A percentile compares a stretch with the other conserved stretches of the same genome.
phyloP scores from a whole-genome alignment of 257 asterid genomes.

The Ajuga chamaepitys region DNA sequence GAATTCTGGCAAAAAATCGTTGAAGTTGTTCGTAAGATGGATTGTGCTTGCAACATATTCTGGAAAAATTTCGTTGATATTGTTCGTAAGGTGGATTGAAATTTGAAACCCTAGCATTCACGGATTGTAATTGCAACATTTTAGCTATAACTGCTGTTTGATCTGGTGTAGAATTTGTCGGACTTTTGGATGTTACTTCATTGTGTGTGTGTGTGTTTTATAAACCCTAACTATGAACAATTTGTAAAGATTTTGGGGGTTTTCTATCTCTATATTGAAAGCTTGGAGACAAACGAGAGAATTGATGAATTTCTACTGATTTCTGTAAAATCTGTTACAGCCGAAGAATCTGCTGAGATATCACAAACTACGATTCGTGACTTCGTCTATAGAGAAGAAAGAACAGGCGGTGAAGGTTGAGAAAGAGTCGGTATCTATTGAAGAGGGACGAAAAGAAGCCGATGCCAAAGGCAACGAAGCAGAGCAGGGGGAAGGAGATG shows the following conservation, averaged over 20 bases:
- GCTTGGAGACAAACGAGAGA: not conserved
- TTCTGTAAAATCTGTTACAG: constrained; percentile 33
- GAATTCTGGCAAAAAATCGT: not conserved
- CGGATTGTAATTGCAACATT: not conserved
- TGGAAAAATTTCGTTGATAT: not conserved
- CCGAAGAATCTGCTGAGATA: constrained; percentile 53
- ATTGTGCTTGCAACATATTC: no score
- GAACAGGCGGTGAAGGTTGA: constrained; percentile 49
- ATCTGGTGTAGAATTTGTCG: not conserved
- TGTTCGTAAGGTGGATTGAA: not conserved
- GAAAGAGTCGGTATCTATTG: constrained; percentile 39
- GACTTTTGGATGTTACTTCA: not conserved
- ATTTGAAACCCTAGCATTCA: not conserved
- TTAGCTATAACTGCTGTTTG: not conserved
- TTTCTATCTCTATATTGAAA: not conserved
- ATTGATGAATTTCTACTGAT: constrained; percentile 4
- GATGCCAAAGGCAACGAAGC: constrained; percentile 17
- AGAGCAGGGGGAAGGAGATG: constrained; percentile 14
- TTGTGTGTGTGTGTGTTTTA: not conserved
- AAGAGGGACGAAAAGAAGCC: constrained; percentile 22
- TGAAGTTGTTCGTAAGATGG: no score
- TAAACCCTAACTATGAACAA: not conserved
- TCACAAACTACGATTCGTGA: constrained; percentile 51
- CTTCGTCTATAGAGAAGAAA: constrained; percentile 83
- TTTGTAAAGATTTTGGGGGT: not conserved